A percentile compares a stretch with the other conserved stretches of the same genome.
phyloP scores from a whole-genome alignment of 352 stramenopile genomes.

The Globisporangium sylvaticum region DNA sequence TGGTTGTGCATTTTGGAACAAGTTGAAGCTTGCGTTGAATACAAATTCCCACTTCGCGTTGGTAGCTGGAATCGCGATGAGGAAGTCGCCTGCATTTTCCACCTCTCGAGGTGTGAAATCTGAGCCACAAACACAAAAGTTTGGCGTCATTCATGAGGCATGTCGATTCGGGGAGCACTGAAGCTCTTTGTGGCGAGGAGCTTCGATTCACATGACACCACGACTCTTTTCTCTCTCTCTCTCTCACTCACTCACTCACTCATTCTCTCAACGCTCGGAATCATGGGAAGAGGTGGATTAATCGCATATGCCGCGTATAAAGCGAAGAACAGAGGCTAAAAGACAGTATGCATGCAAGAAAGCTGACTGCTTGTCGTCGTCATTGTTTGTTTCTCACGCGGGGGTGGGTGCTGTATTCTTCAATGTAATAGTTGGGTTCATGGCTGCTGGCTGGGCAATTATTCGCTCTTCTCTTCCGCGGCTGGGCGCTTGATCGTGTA shows the following conservation, averaged over 20 bases:
- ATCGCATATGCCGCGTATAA: not conserved
- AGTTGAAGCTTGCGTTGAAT: too few relatives aligned
- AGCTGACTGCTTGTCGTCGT: not conserved
- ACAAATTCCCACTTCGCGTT: too few relatives aligned
- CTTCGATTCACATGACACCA: not conserved
- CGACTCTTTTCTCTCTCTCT: not conserved
- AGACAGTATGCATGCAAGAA: not conserved
- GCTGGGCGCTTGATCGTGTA: slow-evolving; percentile 50
- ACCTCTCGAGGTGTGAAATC: too few relatives aligned
- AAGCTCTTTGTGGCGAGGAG: not conserved
- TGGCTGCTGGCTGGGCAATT: not conserved
- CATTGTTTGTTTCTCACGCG: slow-evolving; percentile 18
- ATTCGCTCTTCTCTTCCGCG: slow-evolving; percentile 15
- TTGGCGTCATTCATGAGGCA: not conserved
- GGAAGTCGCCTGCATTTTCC: too few relatives aligned
- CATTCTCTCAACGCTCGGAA: not conserved
- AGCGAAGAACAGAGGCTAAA: not conserved
- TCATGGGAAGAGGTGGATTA: not conserved
- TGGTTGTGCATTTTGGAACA: too few relatives aligned
- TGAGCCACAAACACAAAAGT: not conserved
- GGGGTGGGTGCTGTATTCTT: not conserved
- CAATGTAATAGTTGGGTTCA: not conserved
- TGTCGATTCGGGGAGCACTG: not conserved
- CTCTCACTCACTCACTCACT: too few relatives aligned
- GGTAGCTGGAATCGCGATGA: too few relatives aligned